phyloP scores from a whole-genome alignment of 108 stramenopile genomes.

The Skeletonema marinoi region DNA sequence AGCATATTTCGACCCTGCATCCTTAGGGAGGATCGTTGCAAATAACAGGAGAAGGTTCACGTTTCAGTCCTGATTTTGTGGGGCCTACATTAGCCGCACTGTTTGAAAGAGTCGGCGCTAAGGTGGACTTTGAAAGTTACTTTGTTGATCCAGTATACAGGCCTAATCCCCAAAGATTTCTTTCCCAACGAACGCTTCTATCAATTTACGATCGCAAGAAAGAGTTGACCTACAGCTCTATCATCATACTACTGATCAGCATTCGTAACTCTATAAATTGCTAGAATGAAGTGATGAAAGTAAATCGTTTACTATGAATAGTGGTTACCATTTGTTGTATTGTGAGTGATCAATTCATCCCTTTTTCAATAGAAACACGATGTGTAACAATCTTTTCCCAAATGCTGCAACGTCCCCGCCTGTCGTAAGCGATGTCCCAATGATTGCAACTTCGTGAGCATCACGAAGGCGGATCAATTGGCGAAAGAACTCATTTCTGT shows the following conservation, averaged over 20 bases:
- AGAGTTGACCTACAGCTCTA: neutral
- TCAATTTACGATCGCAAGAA: constrained; percentile 63
- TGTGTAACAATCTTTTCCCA: constrained; percentile 51
- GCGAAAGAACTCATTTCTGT: constrained; percentile 44
- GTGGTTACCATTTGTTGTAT: neutral
- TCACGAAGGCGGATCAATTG: constrained; percentile 45
- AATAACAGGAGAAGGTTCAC: constrained; percentile 81
- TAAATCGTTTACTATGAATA: neutral
- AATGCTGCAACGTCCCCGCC: constrained; percentile 9
- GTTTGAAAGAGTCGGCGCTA: constrained; percentile 58
- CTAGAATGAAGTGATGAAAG: neutral
- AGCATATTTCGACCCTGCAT: constrained; percentile 72
- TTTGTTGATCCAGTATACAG: constrained; percentile 87
- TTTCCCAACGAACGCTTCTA: constrained; percentile 81
- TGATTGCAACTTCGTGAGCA: constrained; percentile 41
- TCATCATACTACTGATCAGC: too few relatives aligned
- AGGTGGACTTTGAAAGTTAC: constrained; percentile 68
- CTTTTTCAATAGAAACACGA: constrained; percentile 28
- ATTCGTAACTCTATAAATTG: neutral
- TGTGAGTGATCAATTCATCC: neutral
- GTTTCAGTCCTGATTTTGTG: constrained; percentile 81
- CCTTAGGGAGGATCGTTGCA: constrained; percentile 72
- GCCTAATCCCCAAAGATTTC: constrained; percentile 89
- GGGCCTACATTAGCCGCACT: constrained; percentile 75
- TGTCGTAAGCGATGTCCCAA: constrained; percentile 17